Evolutionary conservation across 805 yeast species (phyloP), one percentile per base, ranked within the genome.

Genomic region (Grigorovia transvaalensis): DNA sequence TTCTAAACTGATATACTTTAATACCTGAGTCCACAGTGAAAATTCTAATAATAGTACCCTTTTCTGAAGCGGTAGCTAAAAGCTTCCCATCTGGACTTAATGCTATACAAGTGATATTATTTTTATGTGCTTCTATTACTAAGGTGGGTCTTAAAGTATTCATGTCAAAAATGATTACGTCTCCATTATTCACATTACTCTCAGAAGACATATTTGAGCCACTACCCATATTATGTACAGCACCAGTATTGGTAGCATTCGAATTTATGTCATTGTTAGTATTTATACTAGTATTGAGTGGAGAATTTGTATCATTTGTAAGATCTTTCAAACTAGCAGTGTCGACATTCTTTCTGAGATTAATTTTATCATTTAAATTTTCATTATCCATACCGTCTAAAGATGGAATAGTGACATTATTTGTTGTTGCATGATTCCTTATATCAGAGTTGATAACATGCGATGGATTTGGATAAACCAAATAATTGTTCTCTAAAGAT

Each of bases 391-490:
- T 44, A 17, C 43, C 38, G 30, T 45, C 46, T 18, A 49, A 45
- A 12, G 50, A 50, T 4, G 52, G 58, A 51, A 47, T 58, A 11
- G 49, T 55, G 15, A 64, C 57, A 48, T 64, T 65, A 50, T 66
- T 66, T 7, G 69, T 64, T 3, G 68, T 66, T 2, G 62, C 59
- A 44, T 62, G 56, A 12, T 59, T 55, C 48, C 59, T 62, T 12
- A 66, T 63, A 35, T 66, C 69, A 54, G 54, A 74, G 65, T 62
- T 58, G 1, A 65, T 57, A 6, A 76, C 71, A 58, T 79, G 78
- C 80, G 88, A 89, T 0, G 89, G 89, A 2, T 87, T 82, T 0
- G 91, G 90, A 60, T 85, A 85, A 0, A 87, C 89, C 54, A 85
- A 68, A 52, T 72, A 80, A 53, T 78, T 78, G 57, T 73, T 71